A percentile compares a stretch with the other conserved stretches of the same genome.
Conservation (phyloP, 2,329 filamentous ascomycete genomes). For the Cytospora piceicola region DNA sequence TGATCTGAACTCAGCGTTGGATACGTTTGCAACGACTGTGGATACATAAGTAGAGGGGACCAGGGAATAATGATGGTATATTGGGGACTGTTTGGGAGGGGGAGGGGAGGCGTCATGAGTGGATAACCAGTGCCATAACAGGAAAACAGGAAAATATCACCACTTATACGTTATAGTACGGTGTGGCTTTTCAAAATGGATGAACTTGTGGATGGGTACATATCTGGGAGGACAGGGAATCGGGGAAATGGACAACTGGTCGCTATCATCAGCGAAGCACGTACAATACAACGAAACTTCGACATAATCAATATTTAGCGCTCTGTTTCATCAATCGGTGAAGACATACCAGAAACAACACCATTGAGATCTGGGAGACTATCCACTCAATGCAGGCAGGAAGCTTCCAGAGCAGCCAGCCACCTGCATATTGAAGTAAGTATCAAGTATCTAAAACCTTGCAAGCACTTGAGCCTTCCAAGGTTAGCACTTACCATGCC, state of each 20-base stretch:
- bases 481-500: neutral
- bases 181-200: neutral
- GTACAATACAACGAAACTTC: neutral
- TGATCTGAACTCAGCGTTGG: neutral
- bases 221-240: neutral
- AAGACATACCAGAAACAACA: neutral
- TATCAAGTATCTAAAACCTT: neutral
- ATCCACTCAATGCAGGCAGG: neutral
- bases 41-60: neutral
- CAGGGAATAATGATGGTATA: neutral
- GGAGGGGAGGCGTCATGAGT: too few relatives aligned
- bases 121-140: neutral
- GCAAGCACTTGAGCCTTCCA: neutral
- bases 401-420: neutral
- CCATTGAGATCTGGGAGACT: neutral
- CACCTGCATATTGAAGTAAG: neutral
- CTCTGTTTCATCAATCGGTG: neutral
- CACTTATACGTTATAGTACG: neutral
- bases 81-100: neutral
- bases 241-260: too few relatives aligned
- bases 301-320: neutral
- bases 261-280: neutral
- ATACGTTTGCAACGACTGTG: neutral
- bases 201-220: neutral
- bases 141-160: neutral